Conservation (phyloP, 805 yeast genomes). For the Candida piceae region DNA sequence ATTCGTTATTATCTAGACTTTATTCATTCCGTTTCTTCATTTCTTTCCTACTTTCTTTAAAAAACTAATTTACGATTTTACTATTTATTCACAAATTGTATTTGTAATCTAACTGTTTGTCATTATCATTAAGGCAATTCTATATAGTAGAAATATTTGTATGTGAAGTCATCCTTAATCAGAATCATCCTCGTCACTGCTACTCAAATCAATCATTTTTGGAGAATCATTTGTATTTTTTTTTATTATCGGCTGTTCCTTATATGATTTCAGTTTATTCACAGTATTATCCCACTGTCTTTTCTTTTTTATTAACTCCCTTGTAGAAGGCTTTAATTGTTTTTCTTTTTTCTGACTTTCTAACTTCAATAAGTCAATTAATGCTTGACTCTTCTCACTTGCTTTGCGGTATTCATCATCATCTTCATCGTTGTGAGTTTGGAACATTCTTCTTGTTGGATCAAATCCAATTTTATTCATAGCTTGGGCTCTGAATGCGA, state of each 20-base stretch:
- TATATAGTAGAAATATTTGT: no score
- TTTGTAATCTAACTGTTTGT: no score
- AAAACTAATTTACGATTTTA: no score
- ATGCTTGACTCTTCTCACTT: conserved; percentile 3
- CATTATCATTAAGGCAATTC: no score
- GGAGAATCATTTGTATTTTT: background rate
- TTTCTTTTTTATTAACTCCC: conserved; percentile 9
- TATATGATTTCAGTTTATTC: conserved; percentile 1
- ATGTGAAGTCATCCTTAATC: background rate
- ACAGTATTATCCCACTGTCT: conserved; percentile 10
- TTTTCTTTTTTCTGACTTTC: conserved; percentile 12
- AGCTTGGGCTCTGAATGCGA: conserved; percentile 20
- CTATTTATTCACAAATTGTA: no score
- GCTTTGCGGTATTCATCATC: background rate
- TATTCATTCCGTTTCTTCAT: no score
- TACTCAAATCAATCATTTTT: conserved; percentile 9
- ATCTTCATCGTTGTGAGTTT: background rate
- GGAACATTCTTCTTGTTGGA: conserved; percentile 23
- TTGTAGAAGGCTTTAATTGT: conserved; percentile 16
- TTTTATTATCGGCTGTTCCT: background rate
- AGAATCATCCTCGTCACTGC: conserved; percentile 6
- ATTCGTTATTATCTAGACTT: no score
- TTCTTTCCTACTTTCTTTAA: no score
- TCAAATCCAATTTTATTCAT: conserved; percentile 27
- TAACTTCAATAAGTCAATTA: conserved; percentile 7